phyloP scores from a whole-genome alignment of 495 filamentous ascomycete genomes.

The Talaromyces nanjingensis region DNA sequence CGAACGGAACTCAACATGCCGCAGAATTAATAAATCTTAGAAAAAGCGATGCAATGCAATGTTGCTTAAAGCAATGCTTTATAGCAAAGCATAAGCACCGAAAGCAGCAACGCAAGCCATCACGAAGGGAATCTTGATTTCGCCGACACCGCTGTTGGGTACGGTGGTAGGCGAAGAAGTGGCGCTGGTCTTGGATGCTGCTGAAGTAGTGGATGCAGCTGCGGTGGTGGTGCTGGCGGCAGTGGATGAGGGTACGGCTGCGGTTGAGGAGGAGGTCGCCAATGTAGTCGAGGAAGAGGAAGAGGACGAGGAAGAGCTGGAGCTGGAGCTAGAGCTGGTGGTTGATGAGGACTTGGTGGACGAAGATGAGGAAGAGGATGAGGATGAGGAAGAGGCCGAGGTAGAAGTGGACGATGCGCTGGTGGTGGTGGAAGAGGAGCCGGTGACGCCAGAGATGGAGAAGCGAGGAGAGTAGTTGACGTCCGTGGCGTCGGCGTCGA shows the following conservation, averaged over 20 bases:
- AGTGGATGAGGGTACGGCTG: neutral
- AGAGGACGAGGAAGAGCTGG: slow-evolving; percentile 6
- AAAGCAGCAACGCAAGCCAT: slow-evolving; percentile 4
- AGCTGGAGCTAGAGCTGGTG: slow-evolving; percentile 10
- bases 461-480: slow-evolving; percentile 57
- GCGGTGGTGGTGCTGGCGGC: neutral
- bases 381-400: slow-evolving; percentile 18
- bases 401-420: slow-evolving; percentile 38
- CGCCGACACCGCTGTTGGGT: neutral
- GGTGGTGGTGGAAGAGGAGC: slow-evolving; percentile 22
- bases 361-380: slow-evolving; percentile 7
- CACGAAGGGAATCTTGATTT: neutral
- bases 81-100: neutral
- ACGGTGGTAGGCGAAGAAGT: neutral
- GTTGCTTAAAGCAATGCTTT: neutral
- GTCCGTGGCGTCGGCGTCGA: slow-evolving; percentile 32
- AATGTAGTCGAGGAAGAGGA: neutral
- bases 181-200: neutral
- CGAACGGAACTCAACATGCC: neutral
- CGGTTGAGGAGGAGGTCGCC: neutral
- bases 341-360: slow-evolving; percentile 9
- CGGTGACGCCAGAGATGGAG: slow-evolving; percentile 43
- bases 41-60: neutral
- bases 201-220: neutral
- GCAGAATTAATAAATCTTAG: neutral